phyloP scores from a whole-genome alignment of 306 rosid genomes.

The Hylodesmum podocarpum region DNA sequence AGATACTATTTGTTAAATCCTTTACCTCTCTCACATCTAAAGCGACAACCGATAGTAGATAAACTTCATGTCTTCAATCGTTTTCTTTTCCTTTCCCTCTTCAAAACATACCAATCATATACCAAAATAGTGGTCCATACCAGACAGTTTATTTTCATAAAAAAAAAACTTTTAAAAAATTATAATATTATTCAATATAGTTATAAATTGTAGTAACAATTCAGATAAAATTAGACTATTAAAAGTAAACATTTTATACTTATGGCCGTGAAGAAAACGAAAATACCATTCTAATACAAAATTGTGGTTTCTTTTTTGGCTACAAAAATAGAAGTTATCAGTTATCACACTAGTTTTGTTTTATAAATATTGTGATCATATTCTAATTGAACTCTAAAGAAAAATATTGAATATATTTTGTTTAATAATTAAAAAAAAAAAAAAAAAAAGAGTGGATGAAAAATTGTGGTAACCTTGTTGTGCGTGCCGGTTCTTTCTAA shows the following conservation, averaged over 20 bases:
- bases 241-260: too few relatives aligned
- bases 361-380: too few relatives aligned
- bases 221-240: too few relatives aligned
- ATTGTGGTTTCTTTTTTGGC: too few relatives aligned
- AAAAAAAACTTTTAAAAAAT: neutral
- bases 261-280: too few relatives aligned
- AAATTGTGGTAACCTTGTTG: neutral
- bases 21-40: neutral
- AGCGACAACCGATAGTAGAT: neutral
- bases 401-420: too few relatives aligned
- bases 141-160: neutral
- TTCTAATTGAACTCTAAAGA: too few relatives aligned
- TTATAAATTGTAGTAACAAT: too few relatives aligned
- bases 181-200: neutral
- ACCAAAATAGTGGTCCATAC: neutral
- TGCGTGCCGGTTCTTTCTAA: constrained; percentile 10
- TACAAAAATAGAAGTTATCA: too few relatives aligned
- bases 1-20: neutral
- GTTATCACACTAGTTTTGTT: too few relatives aligned
- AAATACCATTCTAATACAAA: too few relatives aligned
- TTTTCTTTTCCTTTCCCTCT: neutral
- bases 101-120: neutral
- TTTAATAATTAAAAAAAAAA: too few relatives aligned
- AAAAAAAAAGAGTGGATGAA: neutral
- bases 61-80: neutral